Conservation (phyloP, 1,139 yeast genomes). For the Kodamaea sp. region DNA sequence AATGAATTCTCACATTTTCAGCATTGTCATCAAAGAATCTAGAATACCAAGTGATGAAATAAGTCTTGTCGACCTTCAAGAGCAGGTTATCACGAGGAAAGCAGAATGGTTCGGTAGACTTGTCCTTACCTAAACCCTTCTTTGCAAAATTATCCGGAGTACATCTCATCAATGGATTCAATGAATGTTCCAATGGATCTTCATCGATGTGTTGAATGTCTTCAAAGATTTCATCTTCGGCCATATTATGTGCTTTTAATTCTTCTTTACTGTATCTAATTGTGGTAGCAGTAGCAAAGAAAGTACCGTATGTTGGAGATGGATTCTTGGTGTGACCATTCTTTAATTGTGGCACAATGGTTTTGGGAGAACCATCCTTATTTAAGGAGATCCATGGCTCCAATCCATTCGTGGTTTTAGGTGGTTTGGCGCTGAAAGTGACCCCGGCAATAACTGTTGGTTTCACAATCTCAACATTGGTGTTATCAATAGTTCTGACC, state of each 20-base stretch:
- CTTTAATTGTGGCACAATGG: constrained; percentile 69
- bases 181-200: constrained; percentile 61
- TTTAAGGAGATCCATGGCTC: constrained; percentile 81
- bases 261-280: constrained; percentile 53
- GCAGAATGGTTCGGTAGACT: constrained; percentile 71
- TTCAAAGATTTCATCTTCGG: constrained; percentile 49
- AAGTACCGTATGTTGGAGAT: constrained; percentile 71
- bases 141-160: constrained; percentile 70
- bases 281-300: constrained; percentile 69
- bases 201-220: constrained; percentile 59
- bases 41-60: constrained; percentile 80
- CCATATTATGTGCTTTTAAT: constrained; percentile 68
- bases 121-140: constrained; percentile 59
- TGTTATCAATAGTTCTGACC: constrained; percentile 62
- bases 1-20: constrained; percentile 60
- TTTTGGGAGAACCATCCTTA: constrained; percentile 76
- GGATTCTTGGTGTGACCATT: constrained; percentile 65
- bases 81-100: constrained; percentile 62
- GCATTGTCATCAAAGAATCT: constrained; percentile 51
- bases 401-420: constrained; percentile 60
- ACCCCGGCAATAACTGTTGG: constrained; percentile 83
- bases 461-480: constrained; percentile 59
- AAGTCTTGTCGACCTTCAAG: constrained; percentile 56
- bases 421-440: constrained; percentile 73
- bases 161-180: constrained; percentile 80